phyloP scores from a whole-genome alignment of 805 yeast species.

The Starmerella scarabaei region DNA sequence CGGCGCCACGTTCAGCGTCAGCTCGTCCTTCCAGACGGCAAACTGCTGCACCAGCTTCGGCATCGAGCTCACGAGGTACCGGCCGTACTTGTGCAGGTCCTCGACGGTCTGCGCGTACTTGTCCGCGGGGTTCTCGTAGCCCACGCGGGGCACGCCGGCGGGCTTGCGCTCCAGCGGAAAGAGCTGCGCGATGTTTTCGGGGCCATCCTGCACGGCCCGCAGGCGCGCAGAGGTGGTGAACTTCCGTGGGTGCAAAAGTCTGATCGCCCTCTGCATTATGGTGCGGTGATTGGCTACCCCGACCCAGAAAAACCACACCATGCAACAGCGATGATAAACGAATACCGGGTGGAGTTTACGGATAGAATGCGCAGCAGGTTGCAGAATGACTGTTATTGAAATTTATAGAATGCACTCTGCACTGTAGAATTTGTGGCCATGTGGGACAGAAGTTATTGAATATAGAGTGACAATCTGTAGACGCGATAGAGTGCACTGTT shows the following conservation, averaged over 20 bases:
- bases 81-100: conserved; percentile 70
- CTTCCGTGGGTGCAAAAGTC: neutral
- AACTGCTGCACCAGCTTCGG: conserved; percentile 77
- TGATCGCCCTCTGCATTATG: conserved; percentile 12
- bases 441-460: too few species aligned
- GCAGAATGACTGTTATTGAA: too few species aligned
- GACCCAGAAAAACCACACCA: too few species aligned
- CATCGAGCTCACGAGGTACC: conserved; percentile 59
- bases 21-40: conserved; percentile 83
- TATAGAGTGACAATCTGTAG: too few species aligned
- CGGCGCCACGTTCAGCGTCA: conserved; percentile 64
- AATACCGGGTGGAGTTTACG: too few species aligned
- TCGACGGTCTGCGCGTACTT: conserved; percentile 51
- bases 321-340: too few species aligned
- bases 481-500: too few species aligned
- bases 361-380: too few species aligned
- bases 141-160: conserved; percentile 26
- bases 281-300: too few species aligned
- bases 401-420: too few species aligned
- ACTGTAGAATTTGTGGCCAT: too few species aligned
- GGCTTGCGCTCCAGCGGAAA: conserved; percentile 24
- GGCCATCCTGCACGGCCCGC: conserved; percentile 18
- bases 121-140: conserved; percentile 53
- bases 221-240: conserved; percentile 5
- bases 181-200: conserved; percentile 27